Base-by-base conservation (phyloP, 2,329 filamentous ascomycete genomes). In the Acarospora socialis region DNA sequence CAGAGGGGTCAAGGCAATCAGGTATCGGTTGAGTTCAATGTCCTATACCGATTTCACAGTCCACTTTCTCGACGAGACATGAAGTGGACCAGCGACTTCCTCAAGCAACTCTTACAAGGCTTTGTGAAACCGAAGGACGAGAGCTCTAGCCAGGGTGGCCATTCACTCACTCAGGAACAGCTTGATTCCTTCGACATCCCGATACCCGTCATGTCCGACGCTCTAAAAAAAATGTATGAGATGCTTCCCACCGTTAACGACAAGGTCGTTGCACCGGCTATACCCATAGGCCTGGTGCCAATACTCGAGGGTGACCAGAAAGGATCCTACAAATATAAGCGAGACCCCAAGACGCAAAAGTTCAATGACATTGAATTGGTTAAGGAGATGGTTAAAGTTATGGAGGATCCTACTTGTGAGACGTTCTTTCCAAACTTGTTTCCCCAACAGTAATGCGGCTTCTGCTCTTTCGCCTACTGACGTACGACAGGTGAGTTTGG, bases 341-440 rank as follows among this genome's bases (percentile, higher is more conserved):
- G 23, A 15, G 23, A 25, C 16, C 12, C 28, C 10, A 14, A 20
- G 16, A 13, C n/a, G 5, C 78, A 78, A 3, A 66, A 55, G n/a
- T 74, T 80, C 44, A 56, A 61, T 19, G 80, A 86, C 34, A 73
- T 80, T 26, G 73, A 77, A 1, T 65, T 86, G 0, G 77, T 80
- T 3, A 57, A 70, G 13, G 73, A 76, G 32, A 59, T 82, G n/a
- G 56, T 63, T 1, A 64, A 65, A 0, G 65, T 68, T 9, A 70
- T 83, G 31, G 77, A 82, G 44, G 76, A 83, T 46, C 66, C 69
- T n/a, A 77, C 78, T 0, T 65, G 66, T 36, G 37, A 23, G 38
- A 21, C 16, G 9, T 3, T 24, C n/a, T 22, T 33, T 15, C 14
- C n/a, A 14, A 13, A 34, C 19, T 25, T 43, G 4, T 37, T 28